These are phyloP conservation scores for Neonectria faginata DNA, from an alignment of 2,329 filamentous ascomycete genomes.

Conservation along the genomic window DNA sequence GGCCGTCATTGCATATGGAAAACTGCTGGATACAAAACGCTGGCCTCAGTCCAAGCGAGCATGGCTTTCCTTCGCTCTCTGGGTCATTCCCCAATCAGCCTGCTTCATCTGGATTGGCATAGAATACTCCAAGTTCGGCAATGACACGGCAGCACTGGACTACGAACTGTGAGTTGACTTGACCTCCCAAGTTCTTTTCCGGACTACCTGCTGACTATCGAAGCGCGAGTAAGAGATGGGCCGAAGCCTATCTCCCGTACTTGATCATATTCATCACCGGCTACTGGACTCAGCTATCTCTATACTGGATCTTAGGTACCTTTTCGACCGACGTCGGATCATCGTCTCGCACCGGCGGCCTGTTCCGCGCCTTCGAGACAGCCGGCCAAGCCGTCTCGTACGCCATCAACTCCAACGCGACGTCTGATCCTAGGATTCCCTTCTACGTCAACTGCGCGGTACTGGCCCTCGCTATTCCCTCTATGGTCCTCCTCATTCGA, in stretches of 20 bases:
- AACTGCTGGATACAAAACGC: constrained; percentile 13
- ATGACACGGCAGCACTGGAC: constrained; percentile 9
- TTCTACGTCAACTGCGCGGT: constrained; percentile 25
- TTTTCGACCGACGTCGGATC: constrained; percentile 51
- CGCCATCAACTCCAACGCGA: constrained; percentile 43
- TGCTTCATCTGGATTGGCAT: constrained; percentile 29
- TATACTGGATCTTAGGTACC: constrained; percentile 54
- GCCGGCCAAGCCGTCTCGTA: constrained; percentile 49
- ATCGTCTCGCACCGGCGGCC: constrained; percentile 46
- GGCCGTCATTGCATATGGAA: constrained; percentile 20
- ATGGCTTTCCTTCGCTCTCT: constrained; percentile 17
- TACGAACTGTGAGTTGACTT: constrained; percentile 19
- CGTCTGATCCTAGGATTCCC: constrained; percentile 20
- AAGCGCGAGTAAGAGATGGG: constrained; percentile 19
- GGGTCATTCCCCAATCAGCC: constrained; percentile 23
- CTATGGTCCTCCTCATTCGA: constrained; percentile 25
- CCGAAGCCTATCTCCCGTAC: constrained; percentile 24
- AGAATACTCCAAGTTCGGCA: constrained; percentile 24
- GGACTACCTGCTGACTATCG: too few relatives aligned
- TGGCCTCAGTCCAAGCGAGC: constrained; percentile 21
- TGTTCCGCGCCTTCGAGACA: constrained; percentile 46
- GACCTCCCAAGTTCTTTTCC: too few relatives aligned
- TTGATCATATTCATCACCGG: constrained; percentile 24
- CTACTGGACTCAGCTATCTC: constrained; percentile 27
- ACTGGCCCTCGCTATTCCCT: constrained; percentile 14